Evolutionary conservation across 1,139 yeast species (phyloP), one percentile per base, ranked within the genome.

Genomic region (Wickerhamomyces sp.): DNA sequence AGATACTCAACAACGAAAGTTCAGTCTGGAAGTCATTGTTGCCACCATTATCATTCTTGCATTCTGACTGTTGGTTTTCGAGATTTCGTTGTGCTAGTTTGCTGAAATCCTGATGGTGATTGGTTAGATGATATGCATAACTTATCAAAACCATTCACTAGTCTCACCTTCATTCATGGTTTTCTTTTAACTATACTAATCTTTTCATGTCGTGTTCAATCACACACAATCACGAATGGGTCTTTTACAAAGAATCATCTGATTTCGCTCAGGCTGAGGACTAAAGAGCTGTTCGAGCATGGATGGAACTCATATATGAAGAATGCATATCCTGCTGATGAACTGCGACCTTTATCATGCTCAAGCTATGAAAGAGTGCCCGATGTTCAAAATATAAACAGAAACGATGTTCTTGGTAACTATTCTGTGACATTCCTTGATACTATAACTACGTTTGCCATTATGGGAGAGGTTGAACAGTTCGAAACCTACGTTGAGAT

Each of bases 391-490:
- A 83, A 89, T 57, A 70, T 78, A 2, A 79, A 78, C 18, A 68
- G 86, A 43, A 89, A 89, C 60, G 98, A 91, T 60, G 94, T 86
- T 0, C 65, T 89, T 67, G 97, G 97, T 0, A 90, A 89, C 58
- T 82, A 81, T 45, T 79, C 95, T 0, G 75, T 83, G 58, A 88
- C 96, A 0, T 65, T 89, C 41, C 68, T 91, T 31, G 98, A 91
- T 61, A 76, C 87, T 29, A 61, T 91, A 39, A 96, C 93, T 52
- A 82, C 93, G 34, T 75, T 88, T 50, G 82, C 93, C 13, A 72
- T 88, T 0, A 69, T 90, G 69, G 83, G 79, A 39, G 86, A 86
- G 54, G 73, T 77, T 63, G 73, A 71, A 13, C 73, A 72, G 34
- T 79, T 90, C 50, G 72, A 69, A 13, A 45, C 62, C 2, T 72